Conservation (phyloP, 2,329 filamentous ascomycete genomes). For the Mycosphaerella sp. region DNA sequence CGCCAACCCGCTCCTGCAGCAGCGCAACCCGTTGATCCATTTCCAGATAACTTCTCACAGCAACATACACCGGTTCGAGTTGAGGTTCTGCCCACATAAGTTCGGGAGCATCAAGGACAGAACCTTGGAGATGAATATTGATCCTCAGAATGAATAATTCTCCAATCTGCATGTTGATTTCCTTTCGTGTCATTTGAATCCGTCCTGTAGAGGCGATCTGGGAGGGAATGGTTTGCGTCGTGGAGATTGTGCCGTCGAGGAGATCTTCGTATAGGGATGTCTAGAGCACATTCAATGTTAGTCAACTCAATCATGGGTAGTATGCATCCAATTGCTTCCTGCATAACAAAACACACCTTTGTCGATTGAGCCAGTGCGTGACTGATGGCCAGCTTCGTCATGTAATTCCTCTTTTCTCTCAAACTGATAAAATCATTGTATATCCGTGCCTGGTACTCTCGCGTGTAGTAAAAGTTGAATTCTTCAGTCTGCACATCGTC, state of each 20-base stretch:
- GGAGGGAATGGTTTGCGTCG: slow-evolving; percentile 85
- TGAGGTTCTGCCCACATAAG: slow-evolving; percentile 98
- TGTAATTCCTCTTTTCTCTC: slow-evolving; percentile 90
- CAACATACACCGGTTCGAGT: slow-evolving; percentile 91
- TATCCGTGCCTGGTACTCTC: slow-evolving; percentile 94
- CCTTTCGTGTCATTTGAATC: slow-evolving; percentile 75
- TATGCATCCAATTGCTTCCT: not conserved
- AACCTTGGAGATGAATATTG: slow-evolving; percentile 96
- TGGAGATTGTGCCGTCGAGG: slow-evolving; percentile 86
- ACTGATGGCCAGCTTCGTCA: slow-evolving; percentile 95
- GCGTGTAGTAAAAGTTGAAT: slow-evolving; percentile 99
- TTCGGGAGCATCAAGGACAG: slow-evolving; percentile 91
- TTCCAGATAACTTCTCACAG: slow-evolving; percentile 89
- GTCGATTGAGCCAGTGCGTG: slow-evolving; percentile 94
- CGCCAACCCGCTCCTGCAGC: slow-evolving; percentile 81
- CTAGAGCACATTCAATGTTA: slow-evolving; percentile 37
- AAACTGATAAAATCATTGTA: slow-evolving; percentile 99
- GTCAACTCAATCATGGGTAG: not conserved
- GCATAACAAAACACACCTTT: slow-evolving; percentile 53
- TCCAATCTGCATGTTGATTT: slow-evolving; percentile 99
- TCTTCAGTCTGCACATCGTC: slow-evolving; percentile 93
- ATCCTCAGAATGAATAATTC: slow-evolving; percentile 97
- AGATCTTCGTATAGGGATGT: slow-evolving; percentile 95
- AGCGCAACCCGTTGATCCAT: slow-evolving; percentile 94
- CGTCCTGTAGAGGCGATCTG: slow-evolving; percentile 91